A percentile compares a stretch with the other conserved stretches of the same genome.
Evolutionary conservation across 2,329 filamentous ascomycete genomes (phyloP).

Genomic region (Coleophoma eucalyptorum): DNA sequence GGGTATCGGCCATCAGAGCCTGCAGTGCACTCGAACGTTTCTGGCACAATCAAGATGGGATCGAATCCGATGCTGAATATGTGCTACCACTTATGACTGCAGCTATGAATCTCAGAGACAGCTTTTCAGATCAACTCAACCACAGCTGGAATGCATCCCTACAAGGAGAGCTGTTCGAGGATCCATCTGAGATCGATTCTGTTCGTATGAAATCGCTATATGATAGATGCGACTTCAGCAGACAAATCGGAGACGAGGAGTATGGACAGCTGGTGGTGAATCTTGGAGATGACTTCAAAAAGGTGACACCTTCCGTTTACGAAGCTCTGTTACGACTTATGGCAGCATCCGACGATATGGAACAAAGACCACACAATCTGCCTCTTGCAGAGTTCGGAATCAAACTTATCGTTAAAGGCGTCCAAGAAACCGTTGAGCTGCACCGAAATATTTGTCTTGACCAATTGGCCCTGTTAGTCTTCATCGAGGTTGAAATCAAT

Average conservation of each 20-base stretch:
- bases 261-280: constrained; percentile 65
- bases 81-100: constrained; percentile 64
- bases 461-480: constrained; percentile 76
- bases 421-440: constrained; percentile 73
- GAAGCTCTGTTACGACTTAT: constrained; percentile 46
- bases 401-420: constrained; percentile 69
- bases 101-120: constrained; percentile 65
- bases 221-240: constrained; percentile 72
- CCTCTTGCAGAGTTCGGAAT: constrained; percentile 73
- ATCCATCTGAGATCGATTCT: constrained; percentile 63
- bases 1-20: constrained; percentile 72
- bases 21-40: constrained; percentile 77
- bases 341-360: constrained; percentile 32
- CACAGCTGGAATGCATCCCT: constrained; percentile 66
- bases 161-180: constrained; percentile 69
- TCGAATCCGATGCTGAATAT: constrained; percentile 46
- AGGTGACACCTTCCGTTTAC: constrained; percentile 53
- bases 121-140: constrained; percentile 65
- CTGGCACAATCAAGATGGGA: constrained; percentile 57
- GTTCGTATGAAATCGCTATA: constrained; percentile 78
- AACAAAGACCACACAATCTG: constrained; percentile 10
- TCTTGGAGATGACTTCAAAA: constrained; percentile 63
- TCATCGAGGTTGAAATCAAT: constrained; percentile 81
- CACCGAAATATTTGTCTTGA: constrained; percentile 76
- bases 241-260: constrained; percentile 79